Base-by-base conservation (phyloP, 768 basidiomycete genomes). In the Trametes cubensis region DNA sequence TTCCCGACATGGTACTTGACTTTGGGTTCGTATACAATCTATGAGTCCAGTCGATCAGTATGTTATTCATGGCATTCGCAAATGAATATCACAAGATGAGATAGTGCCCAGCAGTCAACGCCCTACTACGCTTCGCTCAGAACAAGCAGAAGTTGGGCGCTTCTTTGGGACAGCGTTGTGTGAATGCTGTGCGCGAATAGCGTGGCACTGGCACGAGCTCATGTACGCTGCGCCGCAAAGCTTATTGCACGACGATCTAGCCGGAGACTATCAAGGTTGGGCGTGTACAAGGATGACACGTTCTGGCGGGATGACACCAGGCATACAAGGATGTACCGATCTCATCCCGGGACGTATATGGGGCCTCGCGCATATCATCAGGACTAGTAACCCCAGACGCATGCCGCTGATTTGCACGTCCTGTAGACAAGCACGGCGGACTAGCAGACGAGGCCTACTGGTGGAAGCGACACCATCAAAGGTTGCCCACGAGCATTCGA, bases 11-110 rank as follows among this genome's bases (percentile, higher is more conserved):
- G 91, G 71, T 94, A 95, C 75, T 95, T 95, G 75, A 92, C 86
- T 77, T 95, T 97, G 64, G 94, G 95, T 72, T 94, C 92, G 71
- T 96, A 96, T 61, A 95, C 85, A 63, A 92, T 84, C 93, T 93
- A 61, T 34, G 20, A 3, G 26, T 44, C 41, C 11, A 44, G 42
- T 18, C 6, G 20, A 21, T 44, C 42, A 44, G 42, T 44, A 44
- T 44, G 4, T 44, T 10, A 44, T 18, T 17, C 42, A 18, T 44
- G 42, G 14, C 41, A 42, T 3, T 42, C 4, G 41, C 41, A 42
- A 42, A 4, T n/a, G 15, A 13, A 42, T 30, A 4, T 8, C 28
- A 30, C 28, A 8, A 30, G 8, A 30, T 8, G 8, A 30, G 28
- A 8, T 8, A 30, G 8, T 30, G 28, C 8, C 8, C 8, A 30